Percentiles rank a stretch among this genome's conserved stretches.
phyloP scores from a whole-genome alignment of 2,329 filamentous ascomycete species.

The Corynespora cassiicola region DNA sequence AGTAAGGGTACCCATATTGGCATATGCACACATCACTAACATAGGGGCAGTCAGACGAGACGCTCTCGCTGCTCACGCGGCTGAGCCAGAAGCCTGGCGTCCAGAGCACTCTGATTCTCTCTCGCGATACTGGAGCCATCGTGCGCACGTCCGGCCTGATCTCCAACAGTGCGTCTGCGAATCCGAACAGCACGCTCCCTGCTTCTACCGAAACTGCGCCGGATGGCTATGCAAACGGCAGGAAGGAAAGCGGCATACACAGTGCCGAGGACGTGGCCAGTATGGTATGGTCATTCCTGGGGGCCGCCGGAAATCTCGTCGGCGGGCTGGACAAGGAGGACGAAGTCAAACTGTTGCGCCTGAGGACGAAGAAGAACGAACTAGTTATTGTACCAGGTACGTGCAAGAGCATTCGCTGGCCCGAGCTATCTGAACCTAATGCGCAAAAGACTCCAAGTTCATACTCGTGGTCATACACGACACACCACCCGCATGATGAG shows the following conservation, averaged over 20 bases:
- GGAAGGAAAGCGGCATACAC: constrained; percentile 56
- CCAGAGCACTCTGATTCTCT: constrained; percentile 77
- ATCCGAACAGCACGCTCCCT: constrained; percentile 47
- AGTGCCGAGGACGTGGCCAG: constrained; percentile 75
- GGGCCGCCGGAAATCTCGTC: constrained; percentile 72
- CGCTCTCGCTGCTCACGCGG: constrained; percentile 69
- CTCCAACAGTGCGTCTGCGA: constrained; percentile 62
- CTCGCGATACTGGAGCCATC: constrained; percentile 74
- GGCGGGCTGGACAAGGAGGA: constrained; percentile 78
- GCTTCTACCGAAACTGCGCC: constrained; percentile 36
- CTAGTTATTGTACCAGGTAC: constrained; percentile 77
- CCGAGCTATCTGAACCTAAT: too few species aligned
- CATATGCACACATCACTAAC: constrained; percentile 3
- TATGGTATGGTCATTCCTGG: constrained; percentile 79
- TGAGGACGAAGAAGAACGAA: constrained; percentile 86
- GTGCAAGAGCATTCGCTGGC: constrained; percentile 22
- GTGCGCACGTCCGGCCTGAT: constrained; percentile 76
- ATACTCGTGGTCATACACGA: constrained; percentile 82
- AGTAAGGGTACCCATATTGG: constrained; percentile 16
- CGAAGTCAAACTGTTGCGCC: constrained; percentile 75
- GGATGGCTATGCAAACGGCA: constrained; percentile 39
- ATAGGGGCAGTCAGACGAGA: constrained; percentile 58
- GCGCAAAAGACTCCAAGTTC: constrained; percentile 69
- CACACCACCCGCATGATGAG: constrained; percentile 69
- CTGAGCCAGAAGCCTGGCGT: constrained; percentile 81